Evolutionary conservation across 306 rosid genomes (phyloP), one percentile per base, ranked within the genome.

Genomic region (Amphicarpaea edgeworthii): DNA sequence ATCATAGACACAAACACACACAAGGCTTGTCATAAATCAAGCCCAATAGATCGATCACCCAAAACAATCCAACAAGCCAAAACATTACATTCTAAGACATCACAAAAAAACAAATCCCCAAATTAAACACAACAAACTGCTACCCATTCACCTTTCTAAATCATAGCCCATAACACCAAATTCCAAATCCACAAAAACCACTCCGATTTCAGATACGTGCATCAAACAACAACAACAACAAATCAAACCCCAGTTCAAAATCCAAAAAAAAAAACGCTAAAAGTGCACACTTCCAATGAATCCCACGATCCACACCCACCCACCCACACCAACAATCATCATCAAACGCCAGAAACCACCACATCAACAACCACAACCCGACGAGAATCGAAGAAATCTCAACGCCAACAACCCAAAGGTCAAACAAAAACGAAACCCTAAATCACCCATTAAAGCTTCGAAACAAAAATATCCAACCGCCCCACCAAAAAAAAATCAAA

Each of bases 361-460:
- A 17, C 65, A 66, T 15, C 17, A 72, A 51, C 4, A 40, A 6
- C 15, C 50, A 65, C 12, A 73, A 73, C 34, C 53, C 24, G 7
- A 47, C 12, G 34, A 50, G 7, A 70, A 67, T 7, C 37, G 47
- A 51, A 43, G 62, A 66, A 71, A 37, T 26, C 28, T 7, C 12
- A 21, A 51, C 15, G 37, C 6, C 58, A 61, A 61, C 3, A 20
- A 3, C 43, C 14, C 37, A 77, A 77, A 61, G 78, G 46, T 73
- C 79, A 81, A 77, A 74, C 79, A 28, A 7, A 3, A 28, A 15
- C 41, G 7, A 6, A 59, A 59, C 66, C 66, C 66, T 59, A 59
- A 4, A 28, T 28, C 21, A 28, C 38, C 64, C 8, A 57, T n/a
- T n/a, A n/a, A n/a, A n/a, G n/a, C n/a, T n/a, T n/a, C n/a, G 38